Evolutionary conservation across 179 eudicot species (phyloP), one percentile per base, ranked within the genome.

Genomic region (Nepenthes alata): DNA sequence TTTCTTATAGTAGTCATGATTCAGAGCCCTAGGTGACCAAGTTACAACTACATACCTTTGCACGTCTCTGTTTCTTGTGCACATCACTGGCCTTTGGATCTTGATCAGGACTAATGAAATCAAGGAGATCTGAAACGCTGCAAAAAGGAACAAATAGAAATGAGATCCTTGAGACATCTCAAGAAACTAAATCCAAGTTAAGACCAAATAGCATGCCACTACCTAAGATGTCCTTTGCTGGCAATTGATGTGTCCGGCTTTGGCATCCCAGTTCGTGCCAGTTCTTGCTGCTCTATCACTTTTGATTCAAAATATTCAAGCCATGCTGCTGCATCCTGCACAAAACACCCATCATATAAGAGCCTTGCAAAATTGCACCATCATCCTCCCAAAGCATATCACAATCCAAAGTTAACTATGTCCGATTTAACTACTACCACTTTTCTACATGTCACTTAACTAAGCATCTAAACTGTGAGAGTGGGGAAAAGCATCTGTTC

Each of bases 201-300:
- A 53, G 64, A 67, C 63, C 67, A 71, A 81, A 81, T 60, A 81
- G 67, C 78, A 61, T 59, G 61, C 76, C 63, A 77, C 66, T 89
- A 93, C 97, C 98, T 93, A 73, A 89, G 97, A 80, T 93, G 98
- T 75, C 98, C 98, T 85, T 93, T 93, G 81, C 98, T 89, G 63
- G 98, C 96, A 68, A 93, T 93, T 37, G 95, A 84, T 77, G 98
- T 93, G 75, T 93, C 98, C 3, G 88, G 97, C 74, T 85, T 93
- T 64, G 98, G 97, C 39, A 93, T 87, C 76, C 98, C 97, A 16
- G 82, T 89, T 60, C 97, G 74, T 59, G 95, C 93, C 44, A 87
- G 78, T 77, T 93, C 98, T 84, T 93, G 97, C 83, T 93, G 98
- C 76, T 93, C 98, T 59, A 93, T 68, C 16, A 88, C 98, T 75